Conservation (phyloP, 2,329 filamentous ascomycete genomes). For the Hymenoscyphus occultus region DNA sequence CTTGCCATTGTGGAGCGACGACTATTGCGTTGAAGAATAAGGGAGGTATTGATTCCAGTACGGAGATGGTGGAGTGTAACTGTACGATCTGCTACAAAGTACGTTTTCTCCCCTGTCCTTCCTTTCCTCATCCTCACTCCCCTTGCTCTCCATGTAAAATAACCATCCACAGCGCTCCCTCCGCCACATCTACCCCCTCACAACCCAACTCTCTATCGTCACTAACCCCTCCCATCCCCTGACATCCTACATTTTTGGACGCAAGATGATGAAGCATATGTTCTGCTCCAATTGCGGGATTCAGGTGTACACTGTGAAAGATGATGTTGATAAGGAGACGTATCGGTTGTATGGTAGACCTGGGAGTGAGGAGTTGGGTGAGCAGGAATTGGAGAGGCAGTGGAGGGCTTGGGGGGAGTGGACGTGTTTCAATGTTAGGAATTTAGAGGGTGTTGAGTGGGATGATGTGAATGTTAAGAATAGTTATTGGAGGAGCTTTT, state of each 20-base stretch:
- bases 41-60: slow-evolving; percentile 11
- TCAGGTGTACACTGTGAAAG: neutral
- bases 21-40: slow-evolving; percentile 22
- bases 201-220: neutral
- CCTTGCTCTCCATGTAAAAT: neutral
- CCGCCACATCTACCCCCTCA: slow-evolving; percentile 3
- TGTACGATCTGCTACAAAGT: slow-evolving; percentile 21
- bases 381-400: slow-evolving; percentile 7
- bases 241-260: slow-evolving; percentile 9
- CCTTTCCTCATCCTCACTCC: neutral
- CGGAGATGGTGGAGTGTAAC: slow-evolving; percentile 23
- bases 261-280: slow-evolving; percentile 3
- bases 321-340: neutral
- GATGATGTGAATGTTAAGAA: slow-evolving; percentile 5
- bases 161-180: slow-evolving; percentile 1
- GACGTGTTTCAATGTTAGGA: slow-evolving; percentile 9
- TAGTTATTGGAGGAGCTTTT: slow-evolving; percentile 8
- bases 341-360: neutral
- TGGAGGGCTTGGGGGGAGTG: neutral
- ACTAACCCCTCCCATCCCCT: neutral
- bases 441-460: slow-evolving; percentile 11
- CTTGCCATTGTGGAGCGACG: slow-evolving; percentile 28
- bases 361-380: neutral
- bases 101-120: neutral
- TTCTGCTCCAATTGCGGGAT: slow-evolving; percentile 14